Evolutionary conservation across 495 filamentous ascomycete genomes (phyloP), one percentile per base, ranked within the genome.

Genomic region (Antarctomyces pellizariae): DNA sequence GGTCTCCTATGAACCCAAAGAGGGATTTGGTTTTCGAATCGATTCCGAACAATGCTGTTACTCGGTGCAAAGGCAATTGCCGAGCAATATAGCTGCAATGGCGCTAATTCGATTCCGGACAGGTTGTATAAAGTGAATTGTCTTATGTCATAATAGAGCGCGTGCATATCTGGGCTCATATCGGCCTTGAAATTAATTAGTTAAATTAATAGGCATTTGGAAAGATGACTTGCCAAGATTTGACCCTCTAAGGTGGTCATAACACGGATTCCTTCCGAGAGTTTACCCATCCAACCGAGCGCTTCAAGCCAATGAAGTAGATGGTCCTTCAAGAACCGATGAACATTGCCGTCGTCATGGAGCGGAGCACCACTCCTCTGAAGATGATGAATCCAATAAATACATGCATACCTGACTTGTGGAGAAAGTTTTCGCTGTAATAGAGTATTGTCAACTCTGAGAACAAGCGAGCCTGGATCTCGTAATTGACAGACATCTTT

Each of bases 401-500:
- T 35, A 35, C 21, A 31, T 16, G 19, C 19, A n/a, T 41, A 38
- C 34, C 29, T 26, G 16, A 45, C 28, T 8, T 46, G 41, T 15
- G 43, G 25, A 15, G 39, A 41, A 28, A 55, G 28, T 12, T 3
- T 13, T 31, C 27, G 8, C 32, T n/a, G n/a, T n/a, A n/a, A n/a
- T 13, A 4, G 20, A 25, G 7, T 20, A 14, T 36, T 2, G 9
- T 48, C 18, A 14, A 56, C 28, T 14, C 24, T 24, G 9, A 16
- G 27, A 19, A 15, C 24, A 13, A 36, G 29, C 7, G 32, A 41
- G 12, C 46, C 49, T 9, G 48, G 47, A n/a, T 20, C 11, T 25
- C 36, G 1, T 26, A 55, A 22, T 8, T 28, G 30, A 35, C 53
- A 58, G 6, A 60, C 47, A 28, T 61, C 45, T 42, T 29, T 28